phyloP scores from a whole-genome alignment of 495 filamentous ascomycete species.

The Ascodesmis nigricans region DNA sequence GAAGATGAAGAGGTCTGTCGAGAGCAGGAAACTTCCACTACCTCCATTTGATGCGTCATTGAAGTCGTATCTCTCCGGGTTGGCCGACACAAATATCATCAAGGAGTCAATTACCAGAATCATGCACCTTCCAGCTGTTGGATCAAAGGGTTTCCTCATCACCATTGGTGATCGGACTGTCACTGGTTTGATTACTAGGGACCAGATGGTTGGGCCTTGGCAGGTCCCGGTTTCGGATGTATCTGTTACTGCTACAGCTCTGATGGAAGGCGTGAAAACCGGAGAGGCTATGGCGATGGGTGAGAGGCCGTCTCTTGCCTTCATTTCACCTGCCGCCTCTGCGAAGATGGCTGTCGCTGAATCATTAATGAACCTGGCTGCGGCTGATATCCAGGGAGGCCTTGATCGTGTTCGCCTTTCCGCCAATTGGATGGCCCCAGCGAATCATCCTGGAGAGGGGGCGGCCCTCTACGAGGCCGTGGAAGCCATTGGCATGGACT shows the following conservation, averaged over 20 bases:
- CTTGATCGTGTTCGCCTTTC: conserved; percentile 63
- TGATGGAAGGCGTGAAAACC: conserved; percentile 46
- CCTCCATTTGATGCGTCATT: conserved; percentile 49
- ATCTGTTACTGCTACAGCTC: conserved; percentile 67
- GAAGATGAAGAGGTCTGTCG: conserved; percentile 59
- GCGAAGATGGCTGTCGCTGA: conserved; percentile 93
- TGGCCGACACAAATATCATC: conserved; percentile 42
- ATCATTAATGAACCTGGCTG: conserved; percentile 74
- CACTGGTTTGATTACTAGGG: conserved; percentile 65
- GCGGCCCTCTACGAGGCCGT: conserved; percentile 89
- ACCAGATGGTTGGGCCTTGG: conserved; percentile 94
- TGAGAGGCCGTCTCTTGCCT: conserved; percentile 71
- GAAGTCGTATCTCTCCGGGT: conserved; percentile 37
- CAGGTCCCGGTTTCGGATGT: conserved; percentile 90
- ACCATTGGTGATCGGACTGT: conserved; percentile 88
- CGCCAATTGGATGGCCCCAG: conserved; percentile 97
- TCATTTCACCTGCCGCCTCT: conserved; percentile 83
- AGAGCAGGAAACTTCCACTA: conserved; percentile 45
- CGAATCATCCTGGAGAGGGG: conserved; percentile 79
- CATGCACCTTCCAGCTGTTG: conserved; percentile 65
- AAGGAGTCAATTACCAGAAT: conserved; percentile 57
- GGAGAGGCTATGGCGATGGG: conserved; percentile 97
- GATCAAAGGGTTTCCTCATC: conserved; percentile 90
- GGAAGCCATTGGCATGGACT: conserved; percentile 74
- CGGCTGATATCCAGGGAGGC: conserved; percentile 58